These are phyloP conservation scores for Thermochaetoides thermophila DNA, from an alignment of 495 filamentous ascomycete species.

Conservation along the genomic window DNA sequence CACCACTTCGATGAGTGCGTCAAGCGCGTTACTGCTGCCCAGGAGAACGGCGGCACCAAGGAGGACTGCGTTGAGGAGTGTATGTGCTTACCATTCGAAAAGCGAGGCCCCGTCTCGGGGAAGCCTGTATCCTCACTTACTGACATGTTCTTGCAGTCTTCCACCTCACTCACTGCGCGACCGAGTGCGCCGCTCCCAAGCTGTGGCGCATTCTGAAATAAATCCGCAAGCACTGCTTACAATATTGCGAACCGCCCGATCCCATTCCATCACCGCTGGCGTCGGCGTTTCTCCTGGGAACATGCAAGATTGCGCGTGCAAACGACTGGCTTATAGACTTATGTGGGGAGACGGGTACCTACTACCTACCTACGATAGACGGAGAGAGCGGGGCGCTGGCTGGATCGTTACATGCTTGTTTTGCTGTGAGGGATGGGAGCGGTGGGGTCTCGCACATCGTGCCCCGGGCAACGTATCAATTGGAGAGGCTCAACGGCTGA, in stretches of 20 bases:
- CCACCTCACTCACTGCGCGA: conserved; percentile 91
- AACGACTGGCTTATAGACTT: too few species aligned
- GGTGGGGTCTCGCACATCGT: too few species aligned
- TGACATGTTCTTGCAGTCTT: conserved; percentile 49
- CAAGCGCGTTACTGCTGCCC: conserved; percentile 70
- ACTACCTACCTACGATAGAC: too few species aligned
- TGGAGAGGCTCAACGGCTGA: too few species aligned
- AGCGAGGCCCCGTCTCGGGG: background rate
- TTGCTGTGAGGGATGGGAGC: too few species aligned
- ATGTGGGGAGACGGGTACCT: too few species aligned
- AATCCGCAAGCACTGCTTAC: conserved; percentile 13
- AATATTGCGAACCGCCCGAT: too few species aligned
- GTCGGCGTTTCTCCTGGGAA: conserved; percentile 3
- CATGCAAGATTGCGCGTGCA: too few species aligned
- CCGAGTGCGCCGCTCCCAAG: conserved; percentile 85
- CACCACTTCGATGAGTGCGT: conserved; percentile 97
- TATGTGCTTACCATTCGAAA: conserved; percentile 36
- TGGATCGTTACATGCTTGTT: too few species aligned
- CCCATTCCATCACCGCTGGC: too few species aligned
- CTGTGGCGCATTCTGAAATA: conserved; percentile 85
- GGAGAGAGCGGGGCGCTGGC: too few species aligned
- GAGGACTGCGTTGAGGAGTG: conserved; percentile 99
- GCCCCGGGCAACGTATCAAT: too few species aligned
- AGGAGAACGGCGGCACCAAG: conserved; percentile 43
- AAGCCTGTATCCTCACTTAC: conserved; percentile 1